Evolutionary conservation across 2,329 filamentous ascomycete species (phyloP).

Genomic region (Tricladium varicosporioides): DNA sequence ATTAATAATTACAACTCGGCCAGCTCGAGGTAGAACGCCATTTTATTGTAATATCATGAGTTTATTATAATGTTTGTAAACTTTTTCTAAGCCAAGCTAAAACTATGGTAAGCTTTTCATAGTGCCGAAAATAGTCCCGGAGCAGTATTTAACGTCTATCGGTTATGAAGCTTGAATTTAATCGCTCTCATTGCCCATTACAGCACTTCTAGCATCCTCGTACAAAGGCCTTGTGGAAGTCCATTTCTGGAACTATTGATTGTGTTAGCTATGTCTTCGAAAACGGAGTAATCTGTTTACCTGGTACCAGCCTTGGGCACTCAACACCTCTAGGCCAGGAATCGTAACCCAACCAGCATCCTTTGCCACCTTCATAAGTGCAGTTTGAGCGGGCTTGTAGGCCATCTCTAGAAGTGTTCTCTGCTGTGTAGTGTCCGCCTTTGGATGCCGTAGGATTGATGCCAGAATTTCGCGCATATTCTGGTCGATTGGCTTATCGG

Average conservation of each 20-base stretch:
- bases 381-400: constrained; percentile 83
- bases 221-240: constrained; percentile 77
- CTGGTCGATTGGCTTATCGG: constrained; percentile 77
- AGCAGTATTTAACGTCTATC: too few species aligned
- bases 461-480: constrained; percentile 64
- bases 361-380: constrained; percentile 79
- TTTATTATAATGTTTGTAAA: too few species aligned
- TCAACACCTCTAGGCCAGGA: constrained; percentile 82
- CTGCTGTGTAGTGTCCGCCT: constrained; percentile 31
- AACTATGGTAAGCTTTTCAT: too few species aligned
- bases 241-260: constrained; percentile 72
- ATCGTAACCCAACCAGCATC: constrained; percentile 79
- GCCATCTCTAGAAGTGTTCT: constrained; percentile 89
- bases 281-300: constrained; percentile 42
- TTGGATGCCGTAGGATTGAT: constrained; percentile 45
- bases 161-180: not conserved
- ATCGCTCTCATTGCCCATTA: constrained; percentile 38
- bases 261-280: constrained; percentile 8
- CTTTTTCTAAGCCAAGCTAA: too few species aligned
- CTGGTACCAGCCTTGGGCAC: constrained; percentile 87
- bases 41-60: too few species aligned
- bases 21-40: too few species aligned
- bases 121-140: too few species aligned
- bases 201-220: constrained; percentile 61
- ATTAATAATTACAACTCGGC: too few species aligned